Evolutionary conservation across 306 rosid species (phyloP), one percentile per base, ranked within the genome.

Genomic region (Alnus glutinosa): DNA sequence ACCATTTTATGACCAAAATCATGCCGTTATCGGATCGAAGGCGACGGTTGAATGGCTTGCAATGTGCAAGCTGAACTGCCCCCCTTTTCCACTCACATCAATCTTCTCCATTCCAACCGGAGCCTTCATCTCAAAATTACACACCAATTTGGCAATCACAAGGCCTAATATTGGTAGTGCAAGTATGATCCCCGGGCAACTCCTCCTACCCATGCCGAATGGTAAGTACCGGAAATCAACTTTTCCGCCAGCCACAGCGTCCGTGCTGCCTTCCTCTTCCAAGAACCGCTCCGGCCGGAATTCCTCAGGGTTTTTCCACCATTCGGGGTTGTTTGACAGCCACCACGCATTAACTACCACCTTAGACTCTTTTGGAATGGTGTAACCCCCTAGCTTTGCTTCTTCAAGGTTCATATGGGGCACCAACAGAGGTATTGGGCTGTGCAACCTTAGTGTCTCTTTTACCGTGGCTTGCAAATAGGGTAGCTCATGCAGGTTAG

Each of bases 371-470:
- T 80, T 91, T 3, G 98, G 97, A 61, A 93, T 88, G 15, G 72
- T 89, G 58, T 80, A 89, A 4, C 84, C 89, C 59, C 95, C 97
- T 28, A 93, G 82, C 69, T 93, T 86, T 52, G 93, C 97, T 74
- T 91, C 95, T 70, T 93, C 90, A 19, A 93, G 91, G 83, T 93
- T 93, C 97, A 93, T 93, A 82, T 93, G 98, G 0, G 98, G 98
- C n/a, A 93, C 98, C 50, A 93, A 51, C 15, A 93, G 74, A 46
- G 97, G 98, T 44, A 93, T 89, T 58, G 98, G 94, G 30, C 88
- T 87, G 73, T 90, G 98, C 1, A 93, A 59, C 73, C 98, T 91
- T 7, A 93, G 34, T 64, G 89, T 83, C 89, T 93, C 98, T 78
- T 93, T 93, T 62, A 93, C 84, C 1, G 91, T 88, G 52, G 94